phyloP scores from a whole-genome alignment of 1,284 basidiomycete species.

The Bjerkandera adusta region DNA sequence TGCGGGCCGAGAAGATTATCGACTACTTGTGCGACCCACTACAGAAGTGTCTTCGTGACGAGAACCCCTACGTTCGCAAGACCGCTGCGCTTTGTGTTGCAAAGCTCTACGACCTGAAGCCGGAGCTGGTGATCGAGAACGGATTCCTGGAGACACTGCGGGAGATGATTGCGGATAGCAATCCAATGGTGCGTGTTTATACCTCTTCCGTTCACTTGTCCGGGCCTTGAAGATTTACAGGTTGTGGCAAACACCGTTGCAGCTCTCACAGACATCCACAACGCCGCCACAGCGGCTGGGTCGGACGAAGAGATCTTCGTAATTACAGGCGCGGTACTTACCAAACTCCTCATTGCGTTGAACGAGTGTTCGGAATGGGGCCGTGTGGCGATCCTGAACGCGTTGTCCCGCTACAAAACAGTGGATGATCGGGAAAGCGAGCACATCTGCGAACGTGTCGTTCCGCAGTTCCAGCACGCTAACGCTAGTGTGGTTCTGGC shows the following conservation, averaged over 20 bases:
- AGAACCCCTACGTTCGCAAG: conserved; percentile 97
- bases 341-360: conserved; percentile 90
- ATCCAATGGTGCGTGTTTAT: conserved; percentile 81
- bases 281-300: conserved; percentile 52
- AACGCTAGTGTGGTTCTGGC: conserved; percentile 95
- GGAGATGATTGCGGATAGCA: conserved; percentile 92
- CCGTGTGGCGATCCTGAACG: conserved; percentile 88
- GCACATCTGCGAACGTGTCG: conserved; percentile 97
- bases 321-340: conserved; percentile 81
- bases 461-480: conserved; percentile 97
- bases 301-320: conserved; percentile 72
- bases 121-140: conserved; percentile 92
- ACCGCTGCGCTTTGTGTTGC: conserved; percentile 96
- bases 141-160: conserved; percentile 90
- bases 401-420: conserved; percentile 81
- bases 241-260: conserved; percentile 96
- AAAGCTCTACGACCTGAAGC: conserved; percentile 96
- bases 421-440: conserved; percentile 93
- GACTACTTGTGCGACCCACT: conserved; percentile 96
- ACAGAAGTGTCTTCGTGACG: conserved; percentile 87
- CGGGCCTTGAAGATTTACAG: conserved; percentile 36
- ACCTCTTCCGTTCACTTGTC: conserved; percentile 15
- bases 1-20: conserved; percentile 98
- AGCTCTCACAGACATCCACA: conserved; percentile 93
- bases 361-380: conserved; percentile 99